Evolutionary conservation across 176 grass and related monocot species (phyloP), one percentile per base, ranked within the genome.

Genomic region (Poa annua): DNA sequence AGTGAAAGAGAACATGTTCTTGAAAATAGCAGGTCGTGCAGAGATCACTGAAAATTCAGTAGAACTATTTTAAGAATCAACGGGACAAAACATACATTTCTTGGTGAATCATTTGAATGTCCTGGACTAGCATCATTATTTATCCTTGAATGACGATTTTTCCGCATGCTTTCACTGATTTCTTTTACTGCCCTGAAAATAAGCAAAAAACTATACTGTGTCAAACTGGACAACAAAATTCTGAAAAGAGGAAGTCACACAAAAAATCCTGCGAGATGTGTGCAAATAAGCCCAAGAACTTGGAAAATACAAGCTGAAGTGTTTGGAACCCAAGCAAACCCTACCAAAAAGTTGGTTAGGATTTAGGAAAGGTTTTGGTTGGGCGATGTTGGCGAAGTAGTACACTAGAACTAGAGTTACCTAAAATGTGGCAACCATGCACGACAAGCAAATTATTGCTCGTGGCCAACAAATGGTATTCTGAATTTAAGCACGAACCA

Each of bases 151-250:
- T 86, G 75, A 41, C 89, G 89, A 78, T 88, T 93, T 61, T 90
- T 87, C 86, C 88, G 90, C 87, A 95, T 85, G 86, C 86, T 91
- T 88, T 98, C 96, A 85, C 90, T 93, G 89, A 98, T 95, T 71
- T 87, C 96, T 85, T 87, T 82, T 64, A 98, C 96, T 59, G 90
- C 85, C 44, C 96, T 98, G 83, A 76, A 79, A 66, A 85, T 52
- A 86, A 82, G 77, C 8, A 74, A 74, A 74, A 52, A 22, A 78
- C 12, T 54, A 26, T 77, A 41, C n/a, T 5, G 61, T 82, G 29
- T 83, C 41, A 78, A 75, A 11, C 42, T 20, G 17, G 45, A 22
- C 24, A 57, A 11, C 21, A 49, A 49, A 73, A 73, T 33, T 34
- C 47, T 51, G 8, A 51, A 50, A 50, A 74, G 69, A 70, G 6